These are phyloP conservation scores for Sporothrix mexicana DNA, from an alignment of 2,329 filamentous ascomycete species.

Conservation along the genomic window DNA sequence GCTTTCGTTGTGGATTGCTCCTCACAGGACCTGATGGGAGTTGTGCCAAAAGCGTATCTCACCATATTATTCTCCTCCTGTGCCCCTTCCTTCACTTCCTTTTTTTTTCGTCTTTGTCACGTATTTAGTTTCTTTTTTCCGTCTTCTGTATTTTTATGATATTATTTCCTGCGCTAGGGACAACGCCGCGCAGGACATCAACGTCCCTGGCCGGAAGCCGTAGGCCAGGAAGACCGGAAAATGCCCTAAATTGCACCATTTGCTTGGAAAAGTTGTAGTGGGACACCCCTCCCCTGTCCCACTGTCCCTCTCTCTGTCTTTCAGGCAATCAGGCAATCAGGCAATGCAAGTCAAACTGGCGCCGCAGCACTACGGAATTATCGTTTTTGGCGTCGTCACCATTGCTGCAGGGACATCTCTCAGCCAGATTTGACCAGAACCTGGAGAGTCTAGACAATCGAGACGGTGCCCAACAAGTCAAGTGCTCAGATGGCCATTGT, in stretches of 20 bases:
- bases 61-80: not conserved
- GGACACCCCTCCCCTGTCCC: no score
- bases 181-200: not conserved
- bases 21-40: not conserved
- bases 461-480: not conserved
- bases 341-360: not conserved
- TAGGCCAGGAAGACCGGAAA: no score
- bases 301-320: no score
- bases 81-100: not conserved
- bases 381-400: not conserved
- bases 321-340: not conserved
- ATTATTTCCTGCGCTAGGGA: not conserved
- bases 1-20: constrained; percentile 7
- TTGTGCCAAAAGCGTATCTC: not conserved
- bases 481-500: no score
- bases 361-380: not conserved
- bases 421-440: not conserved
- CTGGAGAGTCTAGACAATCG: not conserved
- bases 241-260: no score
- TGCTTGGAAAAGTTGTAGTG: not conserved
- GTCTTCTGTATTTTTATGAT: not conserved
- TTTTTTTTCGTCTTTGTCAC: not conserved
- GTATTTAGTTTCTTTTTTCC: not conserved
- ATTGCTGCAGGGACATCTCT: not conserved
- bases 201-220: no score